Evolutionary conservation across 2,329 filamentous ascomycete genomes (phyloP).

Genomic region (Fusarium buxicola): DNA sequence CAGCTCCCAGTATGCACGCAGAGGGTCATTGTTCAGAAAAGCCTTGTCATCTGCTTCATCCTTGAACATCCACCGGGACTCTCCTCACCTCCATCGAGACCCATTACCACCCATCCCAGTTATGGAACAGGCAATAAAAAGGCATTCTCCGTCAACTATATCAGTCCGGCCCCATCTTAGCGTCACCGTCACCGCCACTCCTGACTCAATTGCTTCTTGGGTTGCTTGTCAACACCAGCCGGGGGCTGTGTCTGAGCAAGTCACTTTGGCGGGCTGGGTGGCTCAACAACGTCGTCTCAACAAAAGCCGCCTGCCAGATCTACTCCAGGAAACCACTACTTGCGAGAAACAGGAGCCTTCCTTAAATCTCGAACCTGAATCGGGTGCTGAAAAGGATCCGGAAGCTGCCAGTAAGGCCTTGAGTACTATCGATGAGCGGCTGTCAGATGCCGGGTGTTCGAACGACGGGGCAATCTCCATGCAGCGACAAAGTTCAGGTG

Average conservation of each 20-base stretch:
- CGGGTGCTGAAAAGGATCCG: background rate
- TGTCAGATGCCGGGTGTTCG: conserved; percentile 23
- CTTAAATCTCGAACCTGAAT: background rate
- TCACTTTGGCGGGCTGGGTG: conserved; percentile 22
- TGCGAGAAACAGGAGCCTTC: background rate
- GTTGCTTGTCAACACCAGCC: background rate
- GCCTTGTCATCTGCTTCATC: conserved; percentile 17
- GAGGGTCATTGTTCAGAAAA: conserved; percentile 2
- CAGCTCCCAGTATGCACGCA: background rate
- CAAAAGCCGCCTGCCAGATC: background rate
- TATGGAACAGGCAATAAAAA: conserved; percentile 13
- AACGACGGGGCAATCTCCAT: background rate
- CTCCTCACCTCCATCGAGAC: background rate
- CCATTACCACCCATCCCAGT: conserved; percentile 1
- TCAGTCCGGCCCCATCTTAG: conserved; percentile 4
- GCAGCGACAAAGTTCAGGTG: background rate
- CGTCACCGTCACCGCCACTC: background rate
- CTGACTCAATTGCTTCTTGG: background rate
- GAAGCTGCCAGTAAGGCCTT: background rate
- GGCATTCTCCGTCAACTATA: conserved; percentile 1
- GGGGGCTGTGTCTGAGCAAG: conserved; percentile 20
- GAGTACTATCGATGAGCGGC: conserved; percentile 24
- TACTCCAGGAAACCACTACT: background rate
- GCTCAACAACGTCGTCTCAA: conserved; percentile 22
- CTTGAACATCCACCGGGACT: conserved; percentile 2